Conservation (phyloP, 2,329 filamentous ascomycete genomes). For the Stemphylium lycopersici region DNA sequence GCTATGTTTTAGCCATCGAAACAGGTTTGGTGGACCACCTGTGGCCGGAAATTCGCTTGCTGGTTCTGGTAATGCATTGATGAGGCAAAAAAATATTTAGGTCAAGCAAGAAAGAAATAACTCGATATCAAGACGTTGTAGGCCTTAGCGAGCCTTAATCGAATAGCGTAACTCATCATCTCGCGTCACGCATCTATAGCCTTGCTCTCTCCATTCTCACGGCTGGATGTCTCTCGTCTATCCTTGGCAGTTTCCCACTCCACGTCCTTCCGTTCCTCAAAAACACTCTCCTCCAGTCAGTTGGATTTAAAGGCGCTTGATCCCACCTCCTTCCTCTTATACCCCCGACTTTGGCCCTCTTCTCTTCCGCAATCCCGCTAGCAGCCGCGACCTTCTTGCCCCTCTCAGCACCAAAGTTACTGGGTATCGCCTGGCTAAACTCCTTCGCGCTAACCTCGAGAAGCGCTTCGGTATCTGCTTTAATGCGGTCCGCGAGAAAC, state of each 20-base stretch:
- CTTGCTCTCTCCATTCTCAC: slow-evolving; percentile 1
- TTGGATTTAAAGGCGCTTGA: slow-evolving; percentile 21
- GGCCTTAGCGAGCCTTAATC: too few species aligned
- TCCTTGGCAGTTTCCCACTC: slow-evolving; percentile 16
- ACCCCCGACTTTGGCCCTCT: slow-evolving; percentile 9
- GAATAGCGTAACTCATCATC: too few species aligned
- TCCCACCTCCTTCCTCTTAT: slow-evolving; percentile 13
- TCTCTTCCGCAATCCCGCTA: slow-evolving; percentile 19
- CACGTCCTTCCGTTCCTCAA: slow-evolving; percentile 20
- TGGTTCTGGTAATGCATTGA: too few species aligned
- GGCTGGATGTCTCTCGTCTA: slow-evolving; percentile 14
- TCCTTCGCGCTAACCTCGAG: slow-evolving; percentile 27
- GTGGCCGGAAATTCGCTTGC: too few species aligned
- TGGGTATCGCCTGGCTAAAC: slow-evolving; percentile 24
- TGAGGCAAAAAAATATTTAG: too few species aligned
- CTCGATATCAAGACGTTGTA: too few species aligned
- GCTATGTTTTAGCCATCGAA: too few species aligned
- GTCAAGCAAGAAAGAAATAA: too few species aligned
- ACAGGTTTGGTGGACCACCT: too few species aligned
- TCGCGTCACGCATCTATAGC: neutral
- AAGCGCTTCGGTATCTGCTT: slow-evolving; percentile 18
- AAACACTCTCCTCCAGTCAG: slow-evolving; percentile 24
- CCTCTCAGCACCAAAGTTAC: slow-evolving; percentile 23
- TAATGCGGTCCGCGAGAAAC: slow-evolving; percentile 23
- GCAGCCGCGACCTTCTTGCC: slow-evolving; percentile 18